Evolutionary conservation across 2,329 filamentous ascomycete genomes (phyloP).

Genomic region (Cercospora sojina): DNA sequence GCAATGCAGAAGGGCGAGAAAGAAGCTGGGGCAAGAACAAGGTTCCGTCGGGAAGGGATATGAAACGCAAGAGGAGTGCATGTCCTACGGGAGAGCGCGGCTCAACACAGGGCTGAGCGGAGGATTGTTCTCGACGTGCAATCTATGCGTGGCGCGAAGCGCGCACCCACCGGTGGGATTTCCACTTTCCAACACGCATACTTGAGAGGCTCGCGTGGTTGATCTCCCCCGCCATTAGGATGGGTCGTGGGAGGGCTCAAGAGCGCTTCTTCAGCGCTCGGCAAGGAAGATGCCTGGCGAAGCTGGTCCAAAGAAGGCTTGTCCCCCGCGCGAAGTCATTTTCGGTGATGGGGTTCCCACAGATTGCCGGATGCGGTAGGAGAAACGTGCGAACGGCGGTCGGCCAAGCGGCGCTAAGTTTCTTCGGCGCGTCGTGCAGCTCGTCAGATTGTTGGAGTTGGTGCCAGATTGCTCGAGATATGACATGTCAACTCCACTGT

Average conservation of each 20-base stretch:
- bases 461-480: neutral
- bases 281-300: neutral
- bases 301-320: neutral
- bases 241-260: neutral
- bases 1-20: neutral
- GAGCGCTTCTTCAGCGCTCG: neutral
- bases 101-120: neutral
- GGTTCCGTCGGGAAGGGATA: slow-evolving; percentile 4
- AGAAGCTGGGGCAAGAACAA: slow-evolving; percentile 5
- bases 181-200: neutral
- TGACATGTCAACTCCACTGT: slow-evolving; percentile 3
- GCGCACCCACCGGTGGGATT: neutral
- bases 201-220: slow-evolving; percentile 2
- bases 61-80: neutral
- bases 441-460: neutral
- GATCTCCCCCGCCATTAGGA: neutral
- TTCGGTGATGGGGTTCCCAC: neutral
- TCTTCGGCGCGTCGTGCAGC: neutral
- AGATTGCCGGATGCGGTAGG: slow-evolving; percentile 7
- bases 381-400: neutral
- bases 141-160: slow-evolving; percentile 1
- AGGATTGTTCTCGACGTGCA: slow-evolving; percentile 7
- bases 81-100: neutral
- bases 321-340: neutral
- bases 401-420: neutral